Evolutionary conservation across 2,329 filamentous ascomycete genomes (phyloP).

Genomic region (Zymoseptoria passerinii): DNA sequence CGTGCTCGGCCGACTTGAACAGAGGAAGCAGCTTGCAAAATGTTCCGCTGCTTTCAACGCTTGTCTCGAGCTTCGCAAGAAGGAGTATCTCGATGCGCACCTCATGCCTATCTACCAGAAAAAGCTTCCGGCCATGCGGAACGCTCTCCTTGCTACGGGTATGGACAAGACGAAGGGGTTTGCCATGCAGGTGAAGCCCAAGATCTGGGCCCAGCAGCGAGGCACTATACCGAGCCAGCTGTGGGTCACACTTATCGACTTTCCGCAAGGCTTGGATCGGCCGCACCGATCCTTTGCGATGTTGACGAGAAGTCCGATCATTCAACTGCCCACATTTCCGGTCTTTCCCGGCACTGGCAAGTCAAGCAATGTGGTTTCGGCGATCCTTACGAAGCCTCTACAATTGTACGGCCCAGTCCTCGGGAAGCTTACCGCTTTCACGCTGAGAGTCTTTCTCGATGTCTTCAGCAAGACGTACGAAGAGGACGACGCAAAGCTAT

Average conservation of each 20-base stretch:
- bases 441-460: constrained; percentile 67
- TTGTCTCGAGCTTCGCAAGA: constrained; percentile 60
- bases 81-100: constrained; percentile 61
- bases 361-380: constrained; percentile 50
- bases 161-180: constrained; percentile 68
- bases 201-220: constrained; percentile 53
- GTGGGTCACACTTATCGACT: constrained; percentile 53
- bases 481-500: constrained; percentile 52
- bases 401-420: constrained; percentile 38
- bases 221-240: constrained; percentile 45
- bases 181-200: constrained; percentile 69
- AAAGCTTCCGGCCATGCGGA: constrained; percentile 70
- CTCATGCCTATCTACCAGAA: constrained; percentile 67
- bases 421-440: constrained; percentile 59
- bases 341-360: constrained; percentile 62
- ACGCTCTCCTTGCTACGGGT: constrained; percentile 73
- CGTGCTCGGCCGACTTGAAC: constrained; percentile 53
- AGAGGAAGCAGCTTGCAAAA: constrained; percentile 70
- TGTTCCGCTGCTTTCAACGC: constrained; percentile 82
- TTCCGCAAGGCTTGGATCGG: constrained; percentile 53
- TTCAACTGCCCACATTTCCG: constrained; percentile 57
- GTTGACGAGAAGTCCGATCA: constrained; percentile 59
- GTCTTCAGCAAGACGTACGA: constrained; percentile 85
- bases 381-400: constrained; percentile 38
- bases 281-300: constrained; percentile 58